Conservation (phyloP, 2,329 filamentous ascomycete genomes). For the Coniochaeta ligniaria region DNA sequence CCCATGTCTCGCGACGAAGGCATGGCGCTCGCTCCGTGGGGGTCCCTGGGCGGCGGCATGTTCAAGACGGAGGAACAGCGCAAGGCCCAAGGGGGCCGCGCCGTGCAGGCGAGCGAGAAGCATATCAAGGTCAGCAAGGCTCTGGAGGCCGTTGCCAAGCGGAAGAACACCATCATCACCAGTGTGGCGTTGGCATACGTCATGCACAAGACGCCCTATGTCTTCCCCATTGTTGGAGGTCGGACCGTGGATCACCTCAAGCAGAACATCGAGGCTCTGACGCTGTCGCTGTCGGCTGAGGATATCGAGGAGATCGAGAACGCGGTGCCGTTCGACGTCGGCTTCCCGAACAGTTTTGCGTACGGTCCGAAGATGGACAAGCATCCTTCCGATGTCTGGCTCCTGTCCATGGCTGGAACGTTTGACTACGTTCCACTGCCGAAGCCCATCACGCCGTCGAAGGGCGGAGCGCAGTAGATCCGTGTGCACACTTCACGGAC, state of each 20-base stretch:
- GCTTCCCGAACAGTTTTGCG: slow-evolving; percentile 60
- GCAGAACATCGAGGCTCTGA: slow-evolving; percentile 62
- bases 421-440: slow-evolving; percentile 41
- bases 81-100: slow-evolving; percentile 25
- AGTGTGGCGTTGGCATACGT: slow-evolving; percentile 64
- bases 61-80: slow-evolving; percentile 25
- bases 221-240: slow-evolving; percentile 67
- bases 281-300: slow-evolving; percentile 48
- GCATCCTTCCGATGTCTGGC: slow-evolving; percentile 32
- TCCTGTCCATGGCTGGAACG: slow-evolving; percentile 37
- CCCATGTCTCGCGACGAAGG: slow-evolving; percentile 57
- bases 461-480: slow-evolving; percentile 33
- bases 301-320: slow-evolving; percentile 62
- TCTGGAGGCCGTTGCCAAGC: slow-evolving; percentile 41
- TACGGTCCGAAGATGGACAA: slow-evolving; percentile 30
- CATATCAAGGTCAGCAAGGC: slow-evolving; percentile 43
- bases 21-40: slow-evolving; percentile 46
- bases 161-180: slow-evolving; percentile 34
- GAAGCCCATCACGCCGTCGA: slow-evolving; percentile 33
- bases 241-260: slow-evolving; percentile 63
- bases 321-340: slow-evolving; percentile 54
- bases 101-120: slow-evolving; percentile 34
- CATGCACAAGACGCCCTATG: slow-evolving; percentile 62
- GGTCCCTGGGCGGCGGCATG: slow-evolving; percentile 35
- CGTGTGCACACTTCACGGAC: slow-evolving; percentile 10